Percentiles rank a stretch among this genome's conserved stretches.
These are phyloP conservation scores for Sclerotinia borealis DNA, from an alignment of 2,329 filamentous ascomycete genomes.

Conservation along the genomic window DNA sequence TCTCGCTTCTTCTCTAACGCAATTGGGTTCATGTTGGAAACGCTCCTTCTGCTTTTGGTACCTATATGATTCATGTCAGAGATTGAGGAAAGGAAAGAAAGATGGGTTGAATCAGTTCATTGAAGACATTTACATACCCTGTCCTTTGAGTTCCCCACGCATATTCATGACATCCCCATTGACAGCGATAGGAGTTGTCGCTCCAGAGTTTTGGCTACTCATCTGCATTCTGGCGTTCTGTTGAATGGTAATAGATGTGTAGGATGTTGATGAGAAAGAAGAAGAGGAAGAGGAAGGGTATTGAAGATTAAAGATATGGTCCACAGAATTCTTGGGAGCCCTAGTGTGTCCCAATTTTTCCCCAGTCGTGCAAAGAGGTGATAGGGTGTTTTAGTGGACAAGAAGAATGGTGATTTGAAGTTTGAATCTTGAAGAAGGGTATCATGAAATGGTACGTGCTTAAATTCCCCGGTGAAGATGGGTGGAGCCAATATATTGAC, in stretches of 20 bases:
- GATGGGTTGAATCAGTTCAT: neutral
- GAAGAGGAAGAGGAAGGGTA: neutral
- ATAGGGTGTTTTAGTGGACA: neutral
- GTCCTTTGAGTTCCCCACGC: neutral
- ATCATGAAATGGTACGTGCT: slow-evolving; percentile 2
- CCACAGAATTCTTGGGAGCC: neutral
- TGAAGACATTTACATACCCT: neutral
- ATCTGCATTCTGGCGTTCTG: neutral
- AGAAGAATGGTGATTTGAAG: neutral
- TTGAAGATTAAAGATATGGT: neutral
- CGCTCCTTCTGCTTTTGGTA: neutral
- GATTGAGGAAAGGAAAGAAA: neutral
- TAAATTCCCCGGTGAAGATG: neutral
- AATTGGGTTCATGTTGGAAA: neutral
- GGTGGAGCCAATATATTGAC: neutral
- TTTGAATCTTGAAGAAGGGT: neutral
- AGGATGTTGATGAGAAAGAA: neutral
- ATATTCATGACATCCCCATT: neutral
- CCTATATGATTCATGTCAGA: neutral
- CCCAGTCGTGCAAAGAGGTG: neutral
- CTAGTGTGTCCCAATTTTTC: neutral
- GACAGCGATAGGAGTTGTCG: neutral
- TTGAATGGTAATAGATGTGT: neutral
- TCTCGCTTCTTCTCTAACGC: slow-evolving; percentile 1
- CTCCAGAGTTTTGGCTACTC: neutral